A percentile compares a stretch with the other conserved stretches of the same genome.
Conservation (phyloP, 23 red algal genomes). For the Gracilaria domingensis region DNA sequence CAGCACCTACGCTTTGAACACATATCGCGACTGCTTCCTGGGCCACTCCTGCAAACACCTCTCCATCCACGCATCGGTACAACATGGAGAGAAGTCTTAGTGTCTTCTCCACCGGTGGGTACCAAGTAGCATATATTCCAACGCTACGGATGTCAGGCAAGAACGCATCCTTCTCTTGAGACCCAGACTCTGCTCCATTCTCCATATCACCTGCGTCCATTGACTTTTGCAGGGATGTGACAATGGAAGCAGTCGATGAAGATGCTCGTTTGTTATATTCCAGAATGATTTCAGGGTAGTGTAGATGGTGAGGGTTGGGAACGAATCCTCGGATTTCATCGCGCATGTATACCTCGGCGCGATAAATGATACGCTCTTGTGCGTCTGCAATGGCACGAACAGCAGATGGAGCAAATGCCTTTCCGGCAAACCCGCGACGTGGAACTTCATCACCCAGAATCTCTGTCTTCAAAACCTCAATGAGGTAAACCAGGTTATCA, state of each 20-base stretch:
- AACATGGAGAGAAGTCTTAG: slow-evolving; percentile 88
- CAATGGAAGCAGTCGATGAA: neutral
- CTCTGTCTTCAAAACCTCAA: slow-evolving; percentile 85
- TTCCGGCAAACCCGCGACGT: slow-evolving; percentile 55
- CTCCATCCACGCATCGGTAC: slow-evolving; percentile 87
- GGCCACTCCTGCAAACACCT: slow-evolving; percentile 92
- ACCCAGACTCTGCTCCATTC: neutral
- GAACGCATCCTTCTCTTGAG: neutral
- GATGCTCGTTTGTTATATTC: slow-evolving; percentile 20
- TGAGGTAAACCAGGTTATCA: slow-evolving; percentile 83
- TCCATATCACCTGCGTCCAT: neutral
- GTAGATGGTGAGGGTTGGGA: slow-evolving; percentile 69
- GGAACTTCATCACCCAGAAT: slow-evolving; percentile 74
- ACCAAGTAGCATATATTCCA: slow-evolving; percentile 86
- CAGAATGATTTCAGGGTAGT: slow-evolving; percentile 73
- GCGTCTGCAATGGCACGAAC: slow-evolving; percentile 83
- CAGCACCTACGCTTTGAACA: slow-evolving; percentile 72
- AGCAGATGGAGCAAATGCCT: slow-evolving; percentile 60
- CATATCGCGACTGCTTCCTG: slow-evolving; percentile 92
- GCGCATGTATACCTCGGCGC: slow-evolving; percentile 84
- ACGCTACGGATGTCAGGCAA: slow-evolving; percentile 53
- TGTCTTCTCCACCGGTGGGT: slow-evolving; percentile 88
- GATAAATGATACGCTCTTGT: slow-evolving; percentile 93
- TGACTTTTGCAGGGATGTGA: neutral
- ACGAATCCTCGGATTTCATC: slow-evolving; percentile 83